Evolutionary conservation across 2,329 filamentous ascomycete species (phyloP).

Genomic region (Monilinia aucupariae): DNA sequence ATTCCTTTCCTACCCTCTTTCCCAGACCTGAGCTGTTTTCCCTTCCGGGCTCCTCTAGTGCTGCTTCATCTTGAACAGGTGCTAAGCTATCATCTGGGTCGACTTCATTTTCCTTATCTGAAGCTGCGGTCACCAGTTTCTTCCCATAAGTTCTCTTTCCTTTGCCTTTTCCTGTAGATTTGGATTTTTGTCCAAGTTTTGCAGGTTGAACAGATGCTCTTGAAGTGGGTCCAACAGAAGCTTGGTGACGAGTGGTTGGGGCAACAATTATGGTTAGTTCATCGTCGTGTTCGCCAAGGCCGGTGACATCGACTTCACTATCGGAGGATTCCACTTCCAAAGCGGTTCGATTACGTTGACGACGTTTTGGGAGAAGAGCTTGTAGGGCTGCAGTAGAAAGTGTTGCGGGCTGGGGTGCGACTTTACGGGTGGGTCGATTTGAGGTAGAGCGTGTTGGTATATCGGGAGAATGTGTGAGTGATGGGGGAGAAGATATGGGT

Average conservation of each 20-base stretch:
- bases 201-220: background rate
- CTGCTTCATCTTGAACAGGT: constrained; percentile 42
- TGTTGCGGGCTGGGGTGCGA: constrained; percentile 25
- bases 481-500: constrained; percentile 54
- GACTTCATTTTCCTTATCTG: constrained; percentile 54
- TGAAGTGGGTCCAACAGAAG: constrained; percentile 21
- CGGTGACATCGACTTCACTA: constrained; percentile 44
- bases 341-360: constrained; percentile 32
- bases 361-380: constrained; percentile 35
- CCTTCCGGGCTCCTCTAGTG: constrained; percentile 19
- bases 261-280: constrained; percentile 46
- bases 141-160: constrained; percentile 41
- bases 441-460: constrained; percentile 18
- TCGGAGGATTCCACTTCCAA: constrained; percentile 42
- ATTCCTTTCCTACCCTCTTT: constrained; percentile 39
- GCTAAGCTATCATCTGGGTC: constrained; percentile 40
- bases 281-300: constrained; percentile 48
- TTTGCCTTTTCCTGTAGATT: constrained; percentile 27
- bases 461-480: constrained; percentile 62
- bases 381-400: constrained; percentile 37
- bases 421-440: constrained; percentile 17
- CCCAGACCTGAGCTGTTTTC: constrained; percentile 39
- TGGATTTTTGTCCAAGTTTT: constrained; percentile 13
- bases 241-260: constrained; percentile 34
- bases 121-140: constrained; percentile 37